These are phyloP conservation scores for Pecoramyces ruminantium DNA, from an alignment of 192 early-diverging fungal species.

Conservation along the genomic window DNA sequence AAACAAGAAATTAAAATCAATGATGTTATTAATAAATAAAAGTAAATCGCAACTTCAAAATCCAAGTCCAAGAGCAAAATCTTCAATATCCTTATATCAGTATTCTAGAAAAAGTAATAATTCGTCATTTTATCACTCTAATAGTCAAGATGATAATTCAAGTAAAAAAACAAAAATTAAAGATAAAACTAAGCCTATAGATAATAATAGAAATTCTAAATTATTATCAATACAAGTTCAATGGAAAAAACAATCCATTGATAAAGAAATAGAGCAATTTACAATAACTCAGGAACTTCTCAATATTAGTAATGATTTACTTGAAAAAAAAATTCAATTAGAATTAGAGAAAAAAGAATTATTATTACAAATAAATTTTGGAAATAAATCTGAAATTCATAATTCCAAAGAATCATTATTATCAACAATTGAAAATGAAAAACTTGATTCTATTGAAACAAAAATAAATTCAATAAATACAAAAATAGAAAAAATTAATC, in stretches of 20 bases:
- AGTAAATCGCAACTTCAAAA: background rate
- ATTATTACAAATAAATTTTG: background rate
- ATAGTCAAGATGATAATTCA: background rate
- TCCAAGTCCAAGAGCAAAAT: background rate
- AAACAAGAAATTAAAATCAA: background rate
- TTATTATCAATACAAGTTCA: background rate
- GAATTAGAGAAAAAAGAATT: background rate
- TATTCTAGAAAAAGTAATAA: background rate
- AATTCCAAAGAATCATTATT: background rate
- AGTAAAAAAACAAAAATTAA: background rate
- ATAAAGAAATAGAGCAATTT: background rate
- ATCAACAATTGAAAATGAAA: background rate
- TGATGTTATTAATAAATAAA: background rate
- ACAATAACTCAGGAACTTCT: background rate
- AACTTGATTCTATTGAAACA: background rate
- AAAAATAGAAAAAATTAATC: background rate
- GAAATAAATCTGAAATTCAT: background rate
- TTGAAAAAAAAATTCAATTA: background rate
- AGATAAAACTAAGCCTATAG: background rate
- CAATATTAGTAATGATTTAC: background rate
- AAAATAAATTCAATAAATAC: background rate
- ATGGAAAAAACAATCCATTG: background rate
- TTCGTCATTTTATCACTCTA: background rate
- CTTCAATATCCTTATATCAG: background rate
- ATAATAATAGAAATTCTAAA: background rate